phyloP scores from a whole-genome alignment of 2,329 filamentous ascomycete genomes.

The Claviceps humidiphila region DNA sequence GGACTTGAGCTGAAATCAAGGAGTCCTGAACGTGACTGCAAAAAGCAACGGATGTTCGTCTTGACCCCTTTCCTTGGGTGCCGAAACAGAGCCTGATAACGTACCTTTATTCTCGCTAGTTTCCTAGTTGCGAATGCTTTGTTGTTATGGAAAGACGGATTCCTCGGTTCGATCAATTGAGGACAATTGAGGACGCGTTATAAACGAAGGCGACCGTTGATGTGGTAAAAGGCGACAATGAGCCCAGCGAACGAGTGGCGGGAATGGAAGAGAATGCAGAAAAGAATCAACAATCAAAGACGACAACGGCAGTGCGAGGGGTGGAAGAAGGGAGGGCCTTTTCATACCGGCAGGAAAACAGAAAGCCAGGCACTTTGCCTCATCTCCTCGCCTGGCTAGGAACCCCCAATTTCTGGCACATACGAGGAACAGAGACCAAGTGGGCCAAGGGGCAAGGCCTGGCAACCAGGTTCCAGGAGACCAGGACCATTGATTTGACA shows the following conservation, averaged over 20 bases:
- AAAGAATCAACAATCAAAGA: slow-evolving; percentile 14
- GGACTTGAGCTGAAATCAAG: background rate
- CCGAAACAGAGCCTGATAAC: background rate
- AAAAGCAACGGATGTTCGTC: background rate
- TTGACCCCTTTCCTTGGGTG: background rate
- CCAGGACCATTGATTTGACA: background rate
- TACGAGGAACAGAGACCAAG: slow-evolving; percentile 6
- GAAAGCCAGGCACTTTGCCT: background rate
- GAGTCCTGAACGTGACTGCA: background rate
- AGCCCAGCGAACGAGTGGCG: slow-evolving; percentile 25
- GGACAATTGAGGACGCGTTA: background rate
- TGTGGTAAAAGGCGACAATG: slow-evolving; percentile 12
- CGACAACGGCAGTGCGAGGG: slow-evolving; percentile 12
- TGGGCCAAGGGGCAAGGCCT: slow-evolving; percentile 4
- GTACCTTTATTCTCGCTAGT: background rate
- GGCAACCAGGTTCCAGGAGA: slow-evolving; percentile 1
- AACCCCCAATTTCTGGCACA: background rate
- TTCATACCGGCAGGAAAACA: slow-evolving; percentile 2
- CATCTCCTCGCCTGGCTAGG: background rate
- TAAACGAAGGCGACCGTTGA: slow-evolving; percentile 10
- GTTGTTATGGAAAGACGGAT: background rate
- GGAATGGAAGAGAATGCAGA: slow-evolving; percentile 21
- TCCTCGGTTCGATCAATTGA: background rate
- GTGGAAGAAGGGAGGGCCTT: slow-evolving; percentile 13
- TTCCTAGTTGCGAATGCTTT: background rate